Base-by-base conservation (phyloP, 2,329 filamentous ascomycete genomes). In the Aspergillus luchuensis region DNA sequence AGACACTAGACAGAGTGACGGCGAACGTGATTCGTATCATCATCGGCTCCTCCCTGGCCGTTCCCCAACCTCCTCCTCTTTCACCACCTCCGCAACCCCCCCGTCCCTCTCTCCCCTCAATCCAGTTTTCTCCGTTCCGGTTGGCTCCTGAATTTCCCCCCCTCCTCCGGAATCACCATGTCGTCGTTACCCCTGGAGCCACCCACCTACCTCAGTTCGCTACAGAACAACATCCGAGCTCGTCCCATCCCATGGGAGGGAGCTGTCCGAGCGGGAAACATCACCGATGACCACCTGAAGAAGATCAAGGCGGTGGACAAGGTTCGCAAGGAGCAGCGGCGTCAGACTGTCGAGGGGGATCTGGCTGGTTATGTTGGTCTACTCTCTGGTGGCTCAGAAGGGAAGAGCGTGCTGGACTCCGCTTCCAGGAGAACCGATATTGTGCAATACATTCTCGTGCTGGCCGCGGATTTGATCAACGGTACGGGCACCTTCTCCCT, bases 261-360 rank as follows among this genome's bases (percentile, higher is more conserved):
- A 71, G 93, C 94, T 71, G 92, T 96, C 68, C 88, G 95, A 77
- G 92, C 92, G 70, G 92, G 93, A 77, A 95, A 92, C 73, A 91
- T 99, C 79, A 96, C 91, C 60, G 94, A 98, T 69, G 89, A 91
- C 69, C 94, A 99, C 79, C 87, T 97, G 70, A 91, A 90, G 82
- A 94, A 93, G 84, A 97, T 99, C 80, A 93, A 93, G 78, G 91
- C 93, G 63, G 91, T 98, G 70, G 95, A 98, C 78, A 98, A 97
- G 80, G 91, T 95, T 67, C 91, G 92, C 78, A 95, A 92, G 78
- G 95, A 98, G 69, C 90, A 92, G 79, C 87, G 93, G 73, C 89
- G 89, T 74, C 87, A 94, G 73, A 89, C 88, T 17, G 88, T 98
- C 63, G 91, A 96, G 76, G 81, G 79, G 58, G 91, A 97, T 78